phyloP scores from a whole-genome alignment of 2,329 filamentous ascomycete species.

The Pestalotiopsis sp. region DNA sequence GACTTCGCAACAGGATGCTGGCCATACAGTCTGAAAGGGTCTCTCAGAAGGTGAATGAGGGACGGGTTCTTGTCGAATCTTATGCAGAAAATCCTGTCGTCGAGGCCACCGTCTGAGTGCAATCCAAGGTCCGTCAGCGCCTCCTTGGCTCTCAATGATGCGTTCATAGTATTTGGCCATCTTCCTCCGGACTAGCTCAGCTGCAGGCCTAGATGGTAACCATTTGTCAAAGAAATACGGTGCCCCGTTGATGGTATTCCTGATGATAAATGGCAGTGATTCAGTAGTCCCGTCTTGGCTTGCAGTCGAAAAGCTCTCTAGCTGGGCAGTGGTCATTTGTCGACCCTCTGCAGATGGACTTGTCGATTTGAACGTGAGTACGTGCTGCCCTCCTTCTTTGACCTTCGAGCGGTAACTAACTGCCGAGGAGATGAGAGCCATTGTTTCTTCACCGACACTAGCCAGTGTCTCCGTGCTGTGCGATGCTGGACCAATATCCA shows the following conservation, averaged over 20 bases:
- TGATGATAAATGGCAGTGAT: slow-evolving; percentile 40
- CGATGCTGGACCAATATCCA: slow-evolving; percentile 30
- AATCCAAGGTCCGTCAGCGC: slow-evolving; percentile 51
- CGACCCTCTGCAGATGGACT: slow-evolving; percentile 22
- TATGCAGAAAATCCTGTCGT: slow-evolving; percentile 62
- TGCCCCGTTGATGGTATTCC: slow-evolving; percentile 32
- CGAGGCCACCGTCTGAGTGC: slow-evolving; percentile 52
- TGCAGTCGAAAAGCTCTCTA: slow-evolving; percentile 19
- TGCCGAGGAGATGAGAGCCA: slow-evolving; percentile 47
- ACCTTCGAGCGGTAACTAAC: slow-evolving; percentile 49
- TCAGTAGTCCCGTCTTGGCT: slow-evolving; percentile 18
- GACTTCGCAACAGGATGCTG: slow-evolving; percentile 48
- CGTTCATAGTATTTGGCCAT: slow-evolving; percentile 22
- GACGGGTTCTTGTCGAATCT: slow-evolving; percentile 17
- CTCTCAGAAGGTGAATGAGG: slow-evolving; percentile 34
- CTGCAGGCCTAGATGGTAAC: slow-evolving; percentile 46
- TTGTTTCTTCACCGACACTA: slow-evolving; percentile 44
- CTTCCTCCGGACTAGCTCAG: slow-evolving; percentile 40
- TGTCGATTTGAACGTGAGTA: slow-evolving; percentile 42
- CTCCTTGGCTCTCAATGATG: slow-evolving; percentile 36
- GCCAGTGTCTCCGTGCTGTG: slow-evolving; percentile 20
- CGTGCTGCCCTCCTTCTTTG: slow-evolving; percentile 37
- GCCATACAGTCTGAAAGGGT: slow-evolving; percentile 46
- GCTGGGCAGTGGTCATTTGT: not conserved
- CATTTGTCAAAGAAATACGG: slow-evolving; percentile 46